These are phyloP conservation scores for Daldinia sp. DNA, from an alignment of 2,329 filamentous ascomycete genomes.

Conservation along the genomic window DNA sequence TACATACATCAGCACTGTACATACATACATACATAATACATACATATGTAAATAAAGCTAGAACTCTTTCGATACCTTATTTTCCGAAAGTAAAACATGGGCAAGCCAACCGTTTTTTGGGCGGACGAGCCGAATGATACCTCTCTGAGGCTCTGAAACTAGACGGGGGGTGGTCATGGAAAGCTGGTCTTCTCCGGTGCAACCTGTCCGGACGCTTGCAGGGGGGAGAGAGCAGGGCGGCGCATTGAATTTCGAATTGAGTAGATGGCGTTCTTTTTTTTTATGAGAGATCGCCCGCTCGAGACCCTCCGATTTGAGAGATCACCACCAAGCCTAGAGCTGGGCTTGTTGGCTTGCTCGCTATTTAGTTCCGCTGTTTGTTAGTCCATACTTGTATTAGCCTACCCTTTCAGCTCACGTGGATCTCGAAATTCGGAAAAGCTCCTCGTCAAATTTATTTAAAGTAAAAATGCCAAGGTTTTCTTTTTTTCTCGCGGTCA, in stretches of 20 bases:
- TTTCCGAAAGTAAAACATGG: constrained; percentile 7
- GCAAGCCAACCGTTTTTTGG: constrained; percentile 6
- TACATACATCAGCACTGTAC: background rate
- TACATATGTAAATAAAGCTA: constrained; percentile 11
- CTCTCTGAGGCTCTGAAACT: constrained; percentile 40
- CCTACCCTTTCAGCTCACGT: constrained; percentile 9
- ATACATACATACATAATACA: background rate
- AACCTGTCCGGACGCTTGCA: constrained; percentile 28
- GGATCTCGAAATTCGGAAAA: constrained; percentile 15
- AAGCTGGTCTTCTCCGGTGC: constrained; percentile 29
- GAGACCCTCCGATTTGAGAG: constrained; percentile 20
- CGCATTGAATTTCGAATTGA: constrained; percentile 27
- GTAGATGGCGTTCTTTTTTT: constrained; percentile 15
- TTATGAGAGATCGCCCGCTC: constrained; percentile 34
- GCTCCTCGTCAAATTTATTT: constrained; percentile 3
- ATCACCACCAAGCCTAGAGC: constrained; percentile 32
- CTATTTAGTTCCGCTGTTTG: background rate
- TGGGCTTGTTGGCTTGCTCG: background rate
- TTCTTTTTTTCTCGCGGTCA: constrained; percentile 2
- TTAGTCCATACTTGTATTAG: constrained; percentile 7
- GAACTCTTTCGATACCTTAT: constrained; percentile 18
- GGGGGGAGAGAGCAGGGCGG: constrained; percentile 13
- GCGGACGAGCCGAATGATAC: constrained; percentile 6
- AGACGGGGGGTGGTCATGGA: constrained; percentile 5
- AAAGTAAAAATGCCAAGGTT: constrained; percentile 24